Base-by-base conservation (phyloP, 257 asterid species). In the Solanum gracilifrons region DNA sequence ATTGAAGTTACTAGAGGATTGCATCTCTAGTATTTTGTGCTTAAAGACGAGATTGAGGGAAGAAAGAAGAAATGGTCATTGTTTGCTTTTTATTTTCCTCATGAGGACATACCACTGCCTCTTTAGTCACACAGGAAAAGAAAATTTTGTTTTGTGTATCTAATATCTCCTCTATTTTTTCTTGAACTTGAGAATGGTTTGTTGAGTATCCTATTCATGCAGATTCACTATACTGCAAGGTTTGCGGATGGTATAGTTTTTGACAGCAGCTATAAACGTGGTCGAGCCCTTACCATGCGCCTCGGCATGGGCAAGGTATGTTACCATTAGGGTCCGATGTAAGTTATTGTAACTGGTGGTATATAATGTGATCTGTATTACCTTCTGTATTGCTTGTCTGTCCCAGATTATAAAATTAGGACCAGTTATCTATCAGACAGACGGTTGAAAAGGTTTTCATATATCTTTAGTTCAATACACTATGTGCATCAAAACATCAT, bases 211-310 rank as follows among this genome's bases (percentile, higher is more conserved):
- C 85, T 83, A 89, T 86, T 88, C 20, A 46, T 85, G 75, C 90
- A 96, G 99, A 88, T 96, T 33, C 98, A 95, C 88, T 96, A 96
- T 89, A 96, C 99, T 75, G 99, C 98, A 87, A 89, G 99, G 87
- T 96, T 96, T 92, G 95, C 92, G 18, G 98, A 95, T 90, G 99
- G 98, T 33, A 90, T 91, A 20, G 98, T 96, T 74, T 96, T 96
- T 31, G 98, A 95, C 83, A 96, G 99, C 87, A 93, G 95, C 86
- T 96, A 92, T 68, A 95, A 96, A 90, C 98, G 98, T 29, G 98
- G 90, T 18, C 92, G 99, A 87, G 93, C 96, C 33, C 98, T 96
- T 31, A 96, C 98, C 25, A 95, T 96, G 98, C 98, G 98, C 85
- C 93, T 96, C 41, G 98, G 98, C 73, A 88, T 92, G 55, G 98